Evolutionary conservation across 345 rosid genomes (phyloP), one percentile per base, ranked within the genome.

Genomic region (Euphorbia tirucalli): DNA sequence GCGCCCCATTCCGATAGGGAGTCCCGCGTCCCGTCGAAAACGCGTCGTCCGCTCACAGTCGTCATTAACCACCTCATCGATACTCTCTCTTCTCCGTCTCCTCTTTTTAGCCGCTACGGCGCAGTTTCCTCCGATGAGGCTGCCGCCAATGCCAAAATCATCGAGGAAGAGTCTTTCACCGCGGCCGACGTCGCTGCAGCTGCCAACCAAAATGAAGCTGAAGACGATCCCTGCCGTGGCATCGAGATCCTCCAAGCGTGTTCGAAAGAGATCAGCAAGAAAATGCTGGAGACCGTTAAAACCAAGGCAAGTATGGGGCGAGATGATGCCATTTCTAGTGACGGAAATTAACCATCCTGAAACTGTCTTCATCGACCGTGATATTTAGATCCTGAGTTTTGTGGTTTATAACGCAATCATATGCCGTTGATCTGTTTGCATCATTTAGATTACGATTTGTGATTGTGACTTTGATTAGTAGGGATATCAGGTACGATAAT

Each of bases 181-280:
- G 67, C 65, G 63, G 44, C n/a, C n/a, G n/a, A n/a, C n/a, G n/a
- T 74, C 0, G 18, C 65, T 6, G 52, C 60, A 0, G 18, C 64
- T 11, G 39, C 59, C 39, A 21, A 69, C 50, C 7, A 70, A 22
- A 57, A 41, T 58, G 64, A 59, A 25, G 60, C 27, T 48, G 71
- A 68, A 16, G 74, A 69, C 18, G 71, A 73, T 19, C 22, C 50
- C 15, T 16, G 48, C 28, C 50, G 15, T 39, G 74, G 74, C 0
- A 52, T 74, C 28, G 77, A 73, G 61, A 57, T 78, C 71, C 68
- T 73, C 46, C 74, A 73, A 65, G 25, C 56, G 15, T 73, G 73
- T 52, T 73, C 81, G 11, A 63, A 35, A 61, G 74, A 69, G 68
- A 78, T 78, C 61, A 65, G 81, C 37, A 78, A 69, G 67, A 68